Conservation (phyloP, 2,329 filamentous ascomycete genomes). For the Bipolaris victoriae region DNA sequence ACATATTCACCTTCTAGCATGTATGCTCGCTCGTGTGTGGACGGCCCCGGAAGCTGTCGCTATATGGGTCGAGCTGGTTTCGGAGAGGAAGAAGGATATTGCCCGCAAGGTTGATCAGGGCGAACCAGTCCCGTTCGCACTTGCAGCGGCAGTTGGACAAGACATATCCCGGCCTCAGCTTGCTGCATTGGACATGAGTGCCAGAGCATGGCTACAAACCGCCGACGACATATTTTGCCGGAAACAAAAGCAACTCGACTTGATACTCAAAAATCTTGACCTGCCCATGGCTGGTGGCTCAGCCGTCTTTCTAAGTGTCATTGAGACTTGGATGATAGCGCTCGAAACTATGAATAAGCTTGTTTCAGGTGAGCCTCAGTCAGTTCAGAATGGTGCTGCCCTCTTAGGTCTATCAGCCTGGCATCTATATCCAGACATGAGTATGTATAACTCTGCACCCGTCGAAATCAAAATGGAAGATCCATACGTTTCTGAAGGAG, state of each 20-base stretch:
- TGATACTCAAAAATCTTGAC: constrained; percentile 21
- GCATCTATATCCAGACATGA: constrained; percentile 26
- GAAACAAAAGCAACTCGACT: constrained; percentile 18
- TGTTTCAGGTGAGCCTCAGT: constrained; percentile 1
- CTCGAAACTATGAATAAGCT: background rate
- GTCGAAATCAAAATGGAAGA: background rate
- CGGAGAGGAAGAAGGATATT: constrained; percentile 14
- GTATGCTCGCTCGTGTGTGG: constrained; percentile 47
- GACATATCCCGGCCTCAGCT: constrained; percentile 13
- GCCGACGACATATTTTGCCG: constrained; percentile 14
- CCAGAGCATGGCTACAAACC: constrained; percentile 19
- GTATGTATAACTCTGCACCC: background rate
- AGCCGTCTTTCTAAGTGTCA: constrained; percentile 4
- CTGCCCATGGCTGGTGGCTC: background rate
- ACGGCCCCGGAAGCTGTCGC: constrained; percentile 34
- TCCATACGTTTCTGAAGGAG: background rate
- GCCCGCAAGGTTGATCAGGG: background rate
- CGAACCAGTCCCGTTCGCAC: constrained; percentile 33
- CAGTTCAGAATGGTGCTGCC: constrained; percentile 8
- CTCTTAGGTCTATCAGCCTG: constrained; percentile 21
- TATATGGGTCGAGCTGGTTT: constrained; percentile 46
- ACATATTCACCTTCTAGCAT: constrained; percentile 45
- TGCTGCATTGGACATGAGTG: constrained; percentile 23
- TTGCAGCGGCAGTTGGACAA: background rate
- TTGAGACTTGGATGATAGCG: constrained; percentile 3